A percentile compares a stretch with the other conserved stretches of the same genome.
These are phyloP conservation scores for Trichoderma arundinaceum DNA, from an alignment of 2,329 filamentous ascomycete species.

Conservation along the genomic window DNA sequence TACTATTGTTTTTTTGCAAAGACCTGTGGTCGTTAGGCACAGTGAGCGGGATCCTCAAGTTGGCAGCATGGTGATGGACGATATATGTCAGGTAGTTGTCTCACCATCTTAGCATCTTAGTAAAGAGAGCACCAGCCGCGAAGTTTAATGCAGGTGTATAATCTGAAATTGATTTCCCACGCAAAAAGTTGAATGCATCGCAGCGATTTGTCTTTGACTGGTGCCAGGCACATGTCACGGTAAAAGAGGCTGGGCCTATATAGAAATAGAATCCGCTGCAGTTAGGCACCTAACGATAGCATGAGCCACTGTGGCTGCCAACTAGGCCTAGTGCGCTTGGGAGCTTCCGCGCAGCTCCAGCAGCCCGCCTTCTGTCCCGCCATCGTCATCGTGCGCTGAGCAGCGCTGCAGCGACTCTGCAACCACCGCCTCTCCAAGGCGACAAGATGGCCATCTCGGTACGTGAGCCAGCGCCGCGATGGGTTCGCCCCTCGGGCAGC, in stretches of 20 bases:
- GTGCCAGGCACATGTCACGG: too few relatives aligned
- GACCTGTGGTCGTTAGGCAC: conserved; percentile 2
- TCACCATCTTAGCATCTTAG: conserved; percentile 12
- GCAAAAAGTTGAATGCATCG: background rate
- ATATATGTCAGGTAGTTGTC: background rate
- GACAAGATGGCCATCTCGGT: conserved; percentile 47
- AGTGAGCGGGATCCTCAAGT: background rate
- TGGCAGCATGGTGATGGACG: conserved; percentile 1
- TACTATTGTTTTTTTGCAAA: conserved; percentile 15
- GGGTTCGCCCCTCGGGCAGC: background rate
- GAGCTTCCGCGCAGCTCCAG: conserved; percentile 24
- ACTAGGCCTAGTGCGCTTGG: background rate
- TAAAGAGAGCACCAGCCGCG: background rate
- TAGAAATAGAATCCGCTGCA: background rate
- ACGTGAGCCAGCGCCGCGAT: conserved; percentile 29
- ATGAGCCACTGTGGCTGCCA: conserved; percentile 37
- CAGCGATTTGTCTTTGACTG: background rate
- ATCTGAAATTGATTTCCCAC: background rate
- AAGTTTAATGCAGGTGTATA: background rate
- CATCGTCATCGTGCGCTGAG: conserved; percentile 42
- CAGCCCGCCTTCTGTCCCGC: conserved; percentile 35
- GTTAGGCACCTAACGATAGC: background rate
- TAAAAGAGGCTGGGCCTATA: background rate
- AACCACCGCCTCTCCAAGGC: conserved; percentile 36
- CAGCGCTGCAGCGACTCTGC: conserved; percentile 26